Percentiles rank a stretch among this genome's conserved stretches.
Evolutionary conservation across 257 asterid genomes (phyloP).

Genomic region (Schizonepeta tenuifolia): DNA sequence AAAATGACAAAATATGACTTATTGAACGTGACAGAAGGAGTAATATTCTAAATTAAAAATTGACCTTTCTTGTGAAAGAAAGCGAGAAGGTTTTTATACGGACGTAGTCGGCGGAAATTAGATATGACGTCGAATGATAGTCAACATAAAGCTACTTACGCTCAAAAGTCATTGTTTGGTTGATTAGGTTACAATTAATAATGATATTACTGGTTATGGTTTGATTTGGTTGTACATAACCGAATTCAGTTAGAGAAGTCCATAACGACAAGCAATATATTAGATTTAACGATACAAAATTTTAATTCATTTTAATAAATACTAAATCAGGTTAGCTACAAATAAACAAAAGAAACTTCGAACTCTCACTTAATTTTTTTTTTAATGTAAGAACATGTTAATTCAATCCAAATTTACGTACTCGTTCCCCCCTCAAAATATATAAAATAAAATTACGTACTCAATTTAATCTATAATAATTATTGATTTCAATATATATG

Average conservation of each 20-base stretch:
- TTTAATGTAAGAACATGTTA: too few species aligned
- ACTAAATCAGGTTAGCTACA: not conserved
- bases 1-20: too few species aligned
- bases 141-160: slow-evolving; percentile 5
- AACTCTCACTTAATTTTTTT: too few species aligned
- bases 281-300: not conserved
- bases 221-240: slow-evolving; percentile 16
- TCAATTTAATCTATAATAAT: too few species aligned
- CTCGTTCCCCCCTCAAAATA: too few species aligned
- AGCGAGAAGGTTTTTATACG: too few species aligned
- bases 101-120: not conserved
- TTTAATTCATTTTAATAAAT: not conserved
- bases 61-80: too few species aligned
- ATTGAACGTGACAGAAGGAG: too few species aligned
- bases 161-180: slow-evolving; percentile 35
- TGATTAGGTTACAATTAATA: slow-evolving; percentile 28
- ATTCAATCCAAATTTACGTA: too few species aligned
- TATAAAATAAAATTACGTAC: too few species aligned
- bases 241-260: slow-evolving; percentile 30
- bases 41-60: too few species aligned
- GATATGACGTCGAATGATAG: slow-evolving; percentile 23
- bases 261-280: slow-evolving; percentile 28
- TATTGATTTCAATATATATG: too few species aligned
- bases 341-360: not conserved
- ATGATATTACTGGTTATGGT: not conserved